phyloP scores from a whole-genome alignment of 768 basidiomycete genomes.

The Boletellus ananiceps region DNA sequence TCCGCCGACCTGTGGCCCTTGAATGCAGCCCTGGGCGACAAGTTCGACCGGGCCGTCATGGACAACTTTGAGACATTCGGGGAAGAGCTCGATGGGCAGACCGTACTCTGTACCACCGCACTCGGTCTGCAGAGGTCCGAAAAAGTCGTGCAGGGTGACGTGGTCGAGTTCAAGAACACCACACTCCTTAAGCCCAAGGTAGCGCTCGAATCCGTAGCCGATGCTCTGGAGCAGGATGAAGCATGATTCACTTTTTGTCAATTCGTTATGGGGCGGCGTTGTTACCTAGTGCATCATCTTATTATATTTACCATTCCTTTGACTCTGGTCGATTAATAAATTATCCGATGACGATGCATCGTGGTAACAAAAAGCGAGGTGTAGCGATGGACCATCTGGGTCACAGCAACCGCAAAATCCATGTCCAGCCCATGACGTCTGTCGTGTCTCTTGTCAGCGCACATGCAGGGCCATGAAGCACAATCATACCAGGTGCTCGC shows the following conservation, averaged over 20 bases:
- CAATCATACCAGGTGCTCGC: slow-evolving; percentile 13
- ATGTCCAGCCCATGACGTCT: background rate
- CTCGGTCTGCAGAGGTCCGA: slow-evolving; percentile 45
- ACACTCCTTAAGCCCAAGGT: slow-evolving; percentile 53
- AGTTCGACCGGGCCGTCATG: slow-evolving; percentile 42
- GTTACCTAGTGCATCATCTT: slow-evolving; percentile 16
- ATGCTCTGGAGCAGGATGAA: slow-evolving; percentile 26
- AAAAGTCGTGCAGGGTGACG: slow-evolving; percentile 33
- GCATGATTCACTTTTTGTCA: slow-evolving; percentile 7
- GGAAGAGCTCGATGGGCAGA: slow-evolving; percentile 11
- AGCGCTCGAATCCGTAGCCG: slow-evolving; percentile 37
- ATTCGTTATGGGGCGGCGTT: background rate
- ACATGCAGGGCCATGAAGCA: background rate
- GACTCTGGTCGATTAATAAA: slow-evolving; percentile 18
- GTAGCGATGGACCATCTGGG: background rate
- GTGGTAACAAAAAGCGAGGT: slow-evolving; percentile 3
- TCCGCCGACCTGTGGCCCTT: slow-evolving; percentile 53
- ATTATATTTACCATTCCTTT: slow-evolving; percentile 25
- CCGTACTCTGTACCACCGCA: slow-evolving; percentile 53
- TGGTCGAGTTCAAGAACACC: slow-evolving; percentile 45
- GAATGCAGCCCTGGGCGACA: slow-evolving; percentile 39
- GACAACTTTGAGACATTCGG: slow-evolving; percentile 37
- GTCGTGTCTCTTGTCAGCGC: background rate
- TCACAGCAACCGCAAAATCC: background rate
- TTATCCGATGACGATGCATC: slow-evolving; percentile 15